Base-by-base conservation (phyloP, 225 moss, liverwort and hornwort genomes). In the Marchantia polymorpha region DNA sequence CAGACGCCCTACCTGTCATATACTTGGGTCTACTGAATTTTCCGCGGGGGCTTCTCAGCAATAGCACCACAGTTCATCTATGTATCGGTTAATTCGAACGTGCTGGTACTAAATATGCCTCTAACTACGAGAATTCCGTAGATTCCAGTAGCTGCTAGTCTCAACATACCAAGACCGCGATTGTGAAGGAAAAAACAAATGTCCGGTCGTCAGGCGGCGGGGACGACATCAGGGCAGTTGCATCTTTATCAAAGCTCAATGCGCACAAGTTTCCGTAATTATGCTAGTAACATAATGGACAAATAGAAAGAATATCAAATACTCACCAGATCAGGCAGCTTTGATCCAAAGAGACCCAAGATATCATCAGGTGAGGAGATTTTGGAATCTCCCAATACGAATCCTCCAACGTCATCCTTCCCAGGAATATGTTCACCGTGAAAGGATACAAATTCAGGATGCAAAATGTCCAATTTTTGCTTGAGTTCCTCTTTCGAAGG, bases 401-500 rank as follows among this genome's bases (percentile, higher is more conserved):
- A 86, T 76, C 90, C 87, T 29, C 94, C 96, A 64, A 91, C 88
- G 69, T 94, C 94, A 73, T 94, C 91, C 79, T 87, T 96, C 29
- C 92, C 89, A 65, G 88, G 26, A 76, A 81, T 83, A 39, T 82
- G 86, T 61, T 92, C 92, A 54, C 92, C 94, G 67, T 92, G 96
- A 69, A 96, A 90, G 69, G 89, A 82, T 48, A 94, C 87, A 84
- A 91, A 92, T 82, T 96, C 94, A 72, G 96, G 96, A 76, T 92
- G 94, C 65, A 96, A 27, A 29, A 81, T 83, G 52, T 92, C 94
- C 78, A 96, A 81, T 84, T 82, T 90, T 74, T 88, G 56, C 79
- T 92, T 91, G 76, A 96, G 83, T 75, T 96, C 94, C 79, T 96
- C 94, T 81, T 90, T 94, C 0, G 86, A 84, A 68, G 96, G 96